Evolutionary conservation across 805 yeast species (phyloP).

Genomic region (Starmerella tilneyi): DNA sequence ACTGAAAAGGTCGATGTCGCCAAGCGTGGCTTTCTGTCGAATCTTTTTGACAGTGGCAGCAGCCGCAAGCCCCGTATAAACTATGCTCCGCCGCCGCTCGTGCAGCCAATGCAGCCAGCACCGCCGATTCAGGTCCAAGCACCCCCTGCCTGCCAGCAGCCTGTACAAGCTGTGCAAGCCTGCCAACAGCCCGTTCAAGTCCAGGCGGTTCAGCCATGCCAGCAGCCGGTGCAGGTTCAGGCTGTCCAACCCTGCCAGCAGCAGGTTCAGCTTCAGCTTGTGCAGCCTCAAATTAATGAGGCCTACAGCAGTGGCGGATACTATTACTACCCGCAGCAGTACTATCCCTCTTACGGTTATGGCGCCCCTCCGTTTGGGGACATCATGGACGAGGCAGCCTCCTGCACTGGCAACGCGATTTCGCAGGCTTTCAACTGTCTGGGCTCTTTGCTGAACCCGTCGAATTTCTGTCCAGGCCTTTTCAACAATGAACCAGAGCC

Average conservation of each 20-base stretch:
- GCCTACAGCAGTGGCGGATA: background rate
- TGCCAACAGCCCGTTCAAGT: background rate
- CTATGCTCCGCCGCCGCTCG: slow-evolving; percentile 2
- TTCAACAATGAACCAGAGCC: background rate
- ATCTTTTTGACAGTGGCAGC: background rate
- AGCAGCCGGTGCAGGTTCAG: background rate
- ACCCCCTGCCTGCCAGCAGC: background rate
- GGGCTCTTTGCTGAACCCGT: background rate
- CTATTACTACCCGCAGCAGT: background rate
- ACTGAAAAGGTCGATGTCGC: background rate
- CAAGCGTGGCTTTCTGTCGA: background rate
- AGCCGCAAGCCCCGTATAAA: background rate
- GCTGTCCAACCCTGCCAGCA: background rate
- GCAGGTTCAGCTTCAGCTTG: background rate
- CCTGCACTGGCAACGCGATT: background rate
- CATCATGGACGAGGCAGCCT: background rate
- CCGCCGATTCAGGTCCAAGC: background rate
- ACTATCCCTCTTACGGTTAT: background rate
- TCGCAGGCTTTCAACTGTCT: background rate
- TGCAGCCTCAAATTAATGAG: background rate
- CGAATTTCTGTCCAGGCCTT: background rate
- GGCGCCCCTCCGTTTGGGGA: background rate
- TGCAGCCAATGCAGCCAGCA: background rate
- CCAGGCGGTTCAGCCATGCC: background rate
- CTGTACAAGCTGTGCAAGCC: background rate